Base-by-base conservation (phyloP, 805 yeast genomes). In the Yamadazyma laniorum region DNA sequence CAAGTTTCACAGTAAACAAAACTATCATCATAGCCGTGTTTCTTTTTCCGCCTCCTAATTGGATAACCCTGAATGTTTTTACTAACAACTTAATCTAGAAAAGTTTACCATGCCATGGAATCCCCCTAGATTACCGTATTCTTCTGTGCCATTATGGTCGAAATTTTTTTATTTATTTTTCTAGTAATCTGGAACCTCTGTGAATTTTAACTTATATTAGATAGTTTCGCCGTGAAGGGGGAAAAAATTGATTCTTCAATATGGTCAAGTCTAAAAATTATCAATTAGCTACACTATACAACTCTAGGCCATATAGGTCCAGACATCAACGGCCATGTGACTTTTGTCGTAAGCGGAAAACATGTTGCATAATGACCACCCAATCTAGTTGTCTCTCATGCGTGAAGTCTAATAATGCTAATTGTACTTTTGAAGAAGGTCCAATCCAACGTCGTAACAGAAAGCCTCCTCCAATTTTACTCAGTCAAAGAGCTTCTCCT, bases 301-400 rank as follows among this genome's bases (percentile, higher is more conserved):
- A 43, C 35, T 29, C 40, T 32, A 50, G 67, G 35, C 62, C 64
- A 9, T 61, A 61, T 44, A 61, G 60, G 30, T 58, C 63, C 2
- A 49, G 67, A 28, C 51, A 54, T 25, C 60, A 59, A 36, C 43
- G 67, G 29, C 67, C 67, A 6, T 61, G 67, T 39, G 67, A 61
- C 37, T 57, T 58, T 34, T 61, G 67, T 46, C 51, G 67, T 19
- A 55, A 51, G 32, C 44, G 67, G 18, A 61, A 61, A 40, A 54
- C 65, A 1, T 61, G 67, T 45, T 61, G 67, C 47, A 60, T 61
- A 16, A 58, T 61, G 39, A 55, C 57, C 27, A 52, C 51, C n/a
- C 54, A 55, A 35, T 40, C 53, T 7, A 61, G 61, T 29, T 61
- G 67, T 35, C 48, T 58, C 39, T 48, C 59, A 8, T 61, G 67